Base-by-base conservation (phyloP, 208 protist genomes). In the Kentomonas sorsogonicus region DNA sequence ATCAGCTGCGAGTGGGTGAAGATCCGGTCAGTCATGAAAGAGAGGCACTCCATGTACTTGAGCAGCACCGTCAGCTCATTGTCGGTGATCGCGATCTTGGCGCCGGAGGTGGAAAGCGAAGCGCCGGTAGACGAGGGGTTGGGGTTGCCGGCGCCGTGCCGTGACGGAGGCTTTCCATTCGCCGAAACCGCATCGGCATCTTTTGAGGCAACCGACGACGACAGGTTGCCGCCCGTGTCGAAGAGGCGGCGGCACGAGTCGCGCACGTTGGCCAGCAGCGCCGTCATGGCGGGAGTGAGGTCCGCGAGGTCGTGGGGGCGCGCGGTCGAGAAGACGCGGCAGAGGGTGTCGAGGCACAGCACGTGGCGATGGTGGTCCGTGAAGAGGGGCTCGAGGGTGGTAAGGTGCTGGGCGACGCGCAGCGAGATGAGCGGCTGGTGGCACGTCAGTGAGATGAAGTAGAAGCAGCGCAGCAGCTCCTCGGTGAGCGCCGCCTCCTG, bases 381-480 rank as follows among this genome's bases (percentile, higher is more conserved):
- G 18, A 86, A 51, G 40, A 74, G 40, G 6, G 67, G 60, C 51
- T 86, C 66, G 30, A 92, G 51, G 34, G 40, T 26, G 3, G 69
- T 40, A 6, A 82, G 46, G 31, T 55, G 45, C 0, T n/a, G 23
- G 20, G 79, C 53, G 23, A 73, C 69, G 3, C 66, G 1, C 1
- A 63, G 38, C 15, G 63, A 50, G 1, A 85, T 38, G 38, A 79
- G 62, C 9, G 58, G 47, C 1, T 70, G 53, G 43, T 79, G 44
- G 23, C 67, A 60, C 1, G 78, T 39, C 6, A 78, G 45, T 3
- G 73, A 47, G 16, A 88, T 27, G 52, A 78, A 69, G 13, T 61
- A 55, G 39, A 89, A 64, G 59, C 85, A 92, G 43, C 78, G 78
- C 39, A 92, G 63, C 44, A 89, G 48, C 54, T 89, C 80, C 62